Evolutionary conservation across 2,329 filamentous ascomycete species (phyloP).

Genomic region (Pseudogymnoascus sp.): DNA sequence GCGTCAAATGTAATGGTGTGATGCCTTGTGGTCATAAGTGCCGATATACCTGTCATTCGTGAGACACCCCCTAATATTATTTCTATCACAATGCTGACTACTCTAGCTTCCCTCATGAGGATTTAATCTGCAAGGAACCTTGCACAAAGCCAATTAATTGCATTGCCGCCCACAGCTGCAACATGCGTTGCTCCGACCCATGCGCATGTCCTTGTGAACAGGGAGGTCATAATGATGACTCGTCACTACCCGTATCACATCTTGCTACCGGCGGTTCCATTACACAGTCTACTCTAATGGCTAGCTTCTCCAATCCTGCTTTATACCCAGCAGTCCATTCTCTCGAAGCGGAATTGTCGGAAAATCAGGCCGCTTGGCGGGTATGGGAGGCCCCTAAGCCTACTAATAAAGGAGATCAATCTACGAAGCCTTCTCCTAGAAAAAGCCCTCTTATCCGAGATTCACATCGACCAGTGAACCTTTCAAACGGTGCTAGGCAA

Average conservation of each 20-base stretch:
- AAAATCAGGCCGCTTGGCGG: neutral
- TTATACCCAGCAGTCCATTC: neutral
- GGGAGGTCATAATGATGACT: too few species aligned
- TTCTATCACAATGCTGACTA: neutral
- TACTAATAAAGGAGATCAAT: neutral
- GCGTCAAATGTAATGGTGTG: constrained; percentile 34
- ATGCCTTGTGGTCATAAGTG: constrained; percentile 26
- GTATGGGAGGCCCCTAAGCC: neutral
- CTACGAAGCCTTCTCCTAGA: neutral
- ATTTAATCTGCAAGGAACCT: constrained; percentile 18
- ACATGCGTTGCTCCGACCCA: neutral
- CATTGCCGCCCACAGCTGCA: neutral
- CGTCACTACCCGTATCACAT: neutral
- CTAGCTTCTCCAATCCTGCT: neutral
- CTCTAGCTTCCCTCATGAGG: constrained; percentile 17
- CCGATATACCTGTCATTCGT: constrained; percentile 22
- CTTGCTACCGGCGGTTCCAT: neutral
- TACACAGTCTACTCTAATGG: neutral
- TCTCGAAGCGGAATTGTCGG: neutral
- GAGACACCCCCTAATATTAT: neutral
- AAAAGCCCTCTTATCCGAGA: neutral
- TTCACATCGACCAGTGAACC: neutral
- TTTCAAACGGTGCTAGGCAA: neutral
- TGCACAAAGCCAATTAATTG: constrained; percentile 20
- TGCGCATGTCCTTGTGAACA: neutral